Evolutionary conservation across 257 asterid species (phyloP).

Genomic region (Linderniella brevidens): DNA sequence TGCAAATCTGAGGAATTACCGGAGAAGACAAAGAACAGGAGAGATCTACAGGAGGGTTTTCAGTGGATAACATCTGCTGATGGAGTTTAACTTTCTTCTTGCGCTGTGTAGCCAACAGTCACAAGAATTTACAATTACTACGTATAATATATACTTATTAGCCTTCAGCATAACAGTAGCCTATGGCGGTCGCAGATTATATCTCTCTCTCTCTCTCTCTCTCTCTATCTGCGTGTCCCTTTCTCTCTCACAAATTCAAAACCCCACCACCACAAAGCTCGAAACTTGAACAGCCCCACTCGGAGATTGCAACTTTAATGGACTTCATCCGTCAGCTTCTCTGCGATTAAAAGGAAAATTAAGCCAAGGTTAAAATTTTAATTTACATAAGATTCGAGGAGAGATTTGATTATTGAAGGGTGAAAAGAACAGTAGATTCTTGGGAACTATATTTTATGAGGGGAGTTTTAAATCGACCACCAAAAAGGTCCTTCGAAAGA

Average conservation of each 20-base stretch:
- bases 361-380: slow-evolving; percentile 9
- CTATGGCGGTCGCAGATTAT: slow-evolving; percentile 6
- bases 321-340: slow-evolving; percentile 13
- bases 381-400: slow-evolving; percentile 12
- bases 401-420: slow-evolving; percentile 32
- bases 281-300: slow-evolving; percentile 28
- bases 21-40: slow-evolving; percentile 19
- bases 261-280: slow-evolving; percentile 29
- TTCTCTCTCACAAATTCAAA: slow-evolving; percentile 11
- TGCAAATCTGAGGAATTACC: slow-evolving; percentile 40
- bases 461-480: slow-evolving; percentile 20
- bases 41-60: slow-evolving; percentile 68
- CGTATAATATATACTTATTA: slow-evolving; percentile 8
- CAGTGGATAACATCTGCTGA: slow-evolving; percentile 96
- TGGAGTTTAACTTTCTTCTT: slow-evolving; percentile 36
- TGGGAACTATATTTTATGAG: too few relatives aligned
- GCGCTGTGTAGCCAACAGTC: slow-evolving; percentile 75
- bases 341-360: slow-evolving; percentile 17
- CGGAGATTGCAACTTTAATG: slow-evolving; percentile 16
- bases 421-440: too few relatives aligned
- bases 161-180: slow-evolving; percentile 65
- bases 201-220: not conserved
- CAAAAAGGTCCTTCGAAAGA: slow-evolving; percentile 5
- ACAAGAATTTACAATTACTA: slow-evolving; percentile 37
- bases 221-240: slow-evolving; percentile 9